These are phyloP conservation scores for Populus deltoides DNA, from an alignment of 345 rosid genomes.

Conservation along the genomic window DNA sequence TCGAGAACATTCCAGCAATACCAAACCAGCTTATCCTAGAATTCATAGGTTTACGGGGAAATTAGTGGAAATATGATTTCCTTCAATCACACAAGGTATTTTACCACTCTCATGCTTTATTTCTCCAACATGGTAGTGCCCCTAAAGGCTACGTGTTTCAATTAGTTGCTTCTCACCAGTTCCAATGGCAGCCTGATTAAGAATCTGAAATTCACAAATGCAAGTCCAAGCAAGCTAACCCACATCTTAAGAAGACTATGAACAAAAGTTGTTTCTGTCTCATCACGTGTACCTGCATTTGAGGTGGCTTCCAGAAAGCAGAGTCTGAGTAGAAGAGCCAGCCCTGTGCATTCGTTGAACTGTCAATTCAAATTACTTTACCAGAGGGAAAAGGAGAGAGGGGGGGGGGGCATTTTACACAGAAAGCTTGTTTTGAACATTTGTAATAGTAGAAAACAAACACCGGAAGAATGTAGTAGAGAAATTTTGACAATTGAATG, in stretches of 20 bases:
- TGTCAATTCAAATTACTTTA: slow-evolving; percentile 1
- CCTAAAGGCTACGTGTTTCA: no score
- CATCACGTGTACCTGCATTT: slow-evolving; percentile 63
- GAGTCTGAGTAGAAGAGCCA: slow-evolving; percentile 92
- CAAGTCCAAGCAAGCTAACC: neutral
- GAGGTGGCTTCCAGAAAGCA: slow-evolving; percentile 81
- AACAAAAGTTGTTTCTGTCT: neutral
- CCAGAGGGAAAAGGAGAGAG: neutral
- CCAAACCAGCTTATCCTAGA: neutral
- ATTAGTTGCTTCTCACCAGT: no score
- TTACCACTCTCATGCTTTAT: no score
- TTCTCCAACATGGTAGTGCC: no score
- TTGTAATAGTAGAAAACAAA: neutral
- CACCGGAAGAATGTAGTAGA: neutral
- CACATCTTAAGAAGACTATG: no score
- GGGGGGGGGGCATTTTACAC: neutral
- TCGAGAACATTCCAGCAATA: neutral
- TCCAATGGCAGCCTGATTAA: no score
- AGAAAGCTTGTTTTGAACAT: no score
- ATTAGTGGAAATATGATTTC: no score
- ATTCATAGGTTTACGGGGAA: no score
- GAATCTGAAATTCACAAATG: neutral
- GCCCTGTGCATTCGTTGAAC: slow-evolving; percentile 52
- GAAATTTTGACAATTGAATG: neutral
- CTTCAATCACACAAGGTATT: no score